phyloP scores from a whole-genome alignment of 2,329 filamentous ascomycete species.

The Claviceps spartinae region DNA sequence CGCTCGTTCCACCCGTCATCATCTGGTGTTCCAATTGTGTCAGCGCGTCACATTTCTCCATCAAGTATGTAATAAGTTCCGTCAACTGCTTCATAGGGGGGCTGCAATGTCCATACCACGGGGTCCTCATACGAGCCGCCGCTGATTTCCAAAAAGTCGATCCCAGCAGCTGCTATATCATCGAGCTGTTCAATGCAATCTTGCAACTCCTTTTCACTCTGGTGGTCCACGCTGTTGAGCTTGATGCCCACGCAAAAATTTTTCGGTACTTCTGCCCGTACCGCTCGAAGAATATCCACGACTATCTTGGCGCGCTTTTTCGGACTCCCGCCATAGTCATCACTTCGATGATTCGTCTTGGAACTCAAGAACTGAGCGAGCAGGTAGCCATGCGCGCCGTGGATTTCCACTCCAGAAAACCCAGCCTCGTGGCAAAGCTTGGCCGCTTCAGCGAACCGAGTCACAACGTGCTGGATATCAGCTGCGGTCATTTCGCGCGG shows the following conservation, averaged over 20 bases:
- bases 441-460: constrained; percentile 39
- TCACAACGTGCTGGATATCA: constrained; percentile 40
- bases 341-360: constrained; percentile 36
- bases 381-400: constrained; percentile 43
- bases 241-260: constrained; percentile 39
- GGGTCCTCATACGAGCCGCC: constrained; percentile 48
- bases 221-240: constrained; percentile 44
- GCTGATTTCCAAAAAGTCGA: constrained; percentile 57
- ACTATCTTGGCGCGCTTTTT: constrained; percentile 35
- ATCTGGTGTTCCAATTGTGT: background rate
- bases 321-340: constrained; percentile 40
- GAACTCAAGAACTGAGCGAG: constrained; percentile 40
- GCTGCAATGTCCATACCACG: constrained; percentile 16
- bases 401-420: constrained; percentile 31
- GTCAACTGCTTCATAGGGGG: background rate
- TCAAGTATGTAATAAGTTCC: background rate
- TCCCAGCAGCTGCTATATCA: constrained; percentile 30
- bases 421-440: constrained; percentile 31
- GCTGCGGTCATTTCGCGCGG: constrained; percentile 40
- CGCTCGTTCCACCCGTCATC: background rate
- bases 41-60: background rate
- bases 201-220: constrained; percentile 28
- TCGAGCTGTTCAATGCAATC: constrained; percentile 46
- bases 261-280: constrained; percentile 22
- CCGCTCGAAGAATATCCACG: constrained; percentile 33